Evolutionary conservation across 441 rosid genomes (phyloP).

Genomic region (Pelargonium myrrhifolium): DNA sequence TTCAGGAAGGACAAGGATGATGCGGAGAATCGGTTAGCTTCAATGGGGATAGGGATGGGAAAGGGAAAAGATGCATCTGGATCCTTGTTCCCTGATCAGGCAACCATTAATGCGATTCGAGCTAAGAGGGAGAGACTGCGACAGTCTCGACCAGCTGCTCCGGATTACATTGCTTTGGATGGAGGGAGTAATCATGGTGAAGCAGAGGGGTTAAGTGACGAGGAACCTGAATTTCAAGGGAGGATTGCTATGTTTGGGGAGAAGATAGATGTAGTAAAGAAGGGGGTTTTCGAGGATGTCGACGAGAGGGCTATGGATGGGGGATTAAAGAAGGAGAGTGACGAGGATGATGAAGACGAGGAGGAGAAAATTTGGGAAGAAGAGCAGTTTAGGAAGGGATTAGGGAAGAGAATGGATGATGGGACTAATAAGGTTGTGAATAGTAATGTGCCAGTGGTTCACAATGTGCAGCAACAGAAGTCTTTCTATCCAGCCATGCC

Average conservation of each 20-base stretch:
- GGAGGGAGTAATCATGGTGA: slow-evolving; percentile 36
- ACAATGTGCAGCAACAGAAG: slow-evolving; percentile 27
- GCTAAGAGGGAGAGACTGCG: slow-evolving; percentile 81
- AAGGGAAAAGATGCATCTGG: slow-evolving; percentile 20
- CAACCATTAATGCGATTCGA: slow-evolving; percentile 58
- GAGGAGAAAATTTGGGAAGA: slow-evolving; percentile 88
- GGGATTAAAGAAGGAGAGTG: slow-evolving; percentile 5
- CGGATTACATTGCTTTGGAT: slow-evolving; percentile 73
- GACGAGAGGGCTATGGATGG: slow-evolving; percentile 26
- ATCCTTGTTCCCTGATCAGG: slow-evolving; percentile 37
- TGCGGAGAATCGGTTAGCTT: slow-evolving; percentile 30
- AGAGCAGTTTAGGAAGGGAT: slow-evolving; percentile 80
- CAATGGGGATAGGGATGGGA: slow-evolving; percentile 20
- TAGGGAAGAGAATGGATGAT: slow-evolving; percentile 81
- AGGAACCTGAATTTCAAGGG: slow-evolving; percentile 61
- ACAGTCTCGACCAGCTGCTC: slow-evolving; percentile 49
- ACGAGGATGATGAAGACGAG: slow-evolving; percentile 54
- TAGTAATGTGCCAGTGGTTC: not conserved
- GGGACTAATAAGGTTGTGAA: slow-evolving; percentile 17
- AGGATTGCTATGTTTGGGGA: slow-evolving; percentile 45
- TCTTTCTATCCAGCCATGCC: too few species aligned
- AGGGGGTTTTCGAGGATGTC: slow-evolving; percentile 57
- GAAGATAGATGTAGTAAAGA: slow-evolving; percentile 31
- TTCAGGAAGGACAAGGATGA: slow-evolving; percentile 20
- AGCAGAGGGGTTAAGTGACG: slow-evolving; percentile 65